Evolutionary conservation across 75 land plant genomes (phyloP), one percentile per base, ranked within the genome.

Genomic region (Ceratopteris richardii): DNA sequence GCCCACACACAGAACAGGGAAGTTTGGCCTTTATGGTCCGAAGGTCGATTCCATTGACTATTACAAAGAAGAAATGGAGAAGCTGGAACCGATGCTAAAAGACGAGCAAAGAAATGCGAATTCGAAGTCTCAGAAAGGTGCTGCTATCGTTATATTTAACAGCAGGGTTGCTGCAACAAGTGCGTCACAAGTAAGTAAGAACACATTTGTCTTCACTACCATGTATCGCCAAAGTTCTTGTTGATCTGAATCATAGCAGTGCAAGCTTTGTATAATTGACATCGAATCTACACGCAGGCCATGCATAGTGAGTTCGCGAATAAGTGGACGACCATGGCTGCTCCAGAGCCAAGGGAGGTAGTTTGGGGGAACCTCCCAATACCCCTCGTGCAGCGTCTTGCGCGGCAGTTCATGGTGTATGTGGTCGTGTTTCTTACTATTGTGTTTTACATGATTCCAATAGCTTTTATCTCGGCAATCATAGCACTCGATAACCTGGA

Each of bases 381-480:
- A 31, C 64, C 65, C 1, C 74, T 76, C 23, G 78, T 70, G 20
- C 56, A 64, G 44, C 69, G 98, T 52, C 51, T 69, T 44, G 61
- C 73, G 6, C 67, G 98, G 23, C 69, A 77, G 30, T 69, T 58
- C 29, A 33, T 67, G 1, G 71, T 93, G 29, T 89, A 93, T 54
- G 33, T 44, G 24, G 36, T 86, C 30, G 95, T 89, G 42, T 76
- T 77, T 29, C 46, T 93, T 44, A 76, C 78, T 9, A 66, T 93
- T 26, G 29, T 80, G 31, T 93, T 93, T 54, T 93, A 82, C 79
- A 89, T 88, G 90, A 85, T 93, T 40, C 98, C 98, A 0, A 89
- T 89, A 30, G 60, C 69, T 14, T 33, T 77, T 6, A 69, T 93
- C 41, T 85, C 98, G 28, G 89, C 87, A 31, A 39, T 93, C 31